These are phyloP conservation scores for Entamoeba histolytica DNA, from an alignment of 208 protist species.

Conservation along the genomic window DNA sequence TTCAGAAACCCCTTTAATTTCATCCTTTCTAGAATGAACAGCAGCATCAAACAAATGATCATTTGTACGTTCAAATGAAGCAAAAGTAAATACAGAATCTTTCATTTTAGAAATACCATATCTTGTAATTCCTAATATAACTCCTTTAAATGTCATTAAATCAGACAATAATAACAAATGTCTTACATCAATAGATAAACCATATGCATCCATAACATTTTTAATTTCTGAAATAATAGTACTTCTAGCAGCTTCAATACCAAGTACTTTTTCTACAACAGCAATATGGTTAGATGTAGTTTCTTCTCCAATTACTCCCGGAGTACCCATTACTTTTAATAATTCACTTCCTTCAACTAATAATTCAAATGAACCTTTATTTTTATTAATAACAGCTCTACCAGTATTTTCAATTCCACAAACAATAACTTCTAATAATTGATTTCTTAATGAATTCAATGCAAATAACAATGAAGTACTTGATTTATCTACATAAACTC, in stretches of 20 bases:
- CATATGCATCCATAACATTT: conserved; percentile 70
- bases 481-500: not conserved
- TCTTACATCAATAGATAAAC: conserved; percentile 79
- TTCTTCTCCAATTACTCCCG: conserved; percentile 55
- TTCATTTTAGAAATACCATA: conserved; percentile 96
- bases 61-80: conserved; percentile 94
- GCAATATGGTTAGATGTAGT: conserved; percentile 86
- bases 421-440: conserved; percentile 61
- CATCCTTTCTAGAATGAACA: not conserved
- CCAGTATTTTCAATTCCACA: conserved; percentile 66
- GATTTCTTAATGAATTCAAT: conserved; percentile 47
- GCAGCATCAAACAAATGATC: conserved; percentile 95
- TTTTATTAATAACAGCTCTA: conserved; percentile 66
- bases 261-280: conserved; percentile 46
- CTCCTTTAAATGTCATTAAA: conserved; percentile 81
- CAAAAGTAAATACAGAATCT: conserved; percentile 86
- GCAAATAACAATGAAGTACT: not conserved
- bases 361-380: conserved; percentile 38
- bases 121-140: conserved; percentile 88
- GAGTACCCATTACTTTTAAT: conserved; percentile 65
- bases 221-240: conserved; percentile 26
- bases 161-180: conserved; percentile 92
- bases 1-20: not conserved
- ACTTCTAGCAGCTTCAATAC: conserved; percentile 23
- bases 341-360: conserved; percentile 70